A percentile compares a stretch with the other conserved stretches of the same genome.
These are phyloP conservation scores for Acanthamoeba triangularis DNA, from an alignment of 208 protist species.

Conservation along the genomic window DNA sequence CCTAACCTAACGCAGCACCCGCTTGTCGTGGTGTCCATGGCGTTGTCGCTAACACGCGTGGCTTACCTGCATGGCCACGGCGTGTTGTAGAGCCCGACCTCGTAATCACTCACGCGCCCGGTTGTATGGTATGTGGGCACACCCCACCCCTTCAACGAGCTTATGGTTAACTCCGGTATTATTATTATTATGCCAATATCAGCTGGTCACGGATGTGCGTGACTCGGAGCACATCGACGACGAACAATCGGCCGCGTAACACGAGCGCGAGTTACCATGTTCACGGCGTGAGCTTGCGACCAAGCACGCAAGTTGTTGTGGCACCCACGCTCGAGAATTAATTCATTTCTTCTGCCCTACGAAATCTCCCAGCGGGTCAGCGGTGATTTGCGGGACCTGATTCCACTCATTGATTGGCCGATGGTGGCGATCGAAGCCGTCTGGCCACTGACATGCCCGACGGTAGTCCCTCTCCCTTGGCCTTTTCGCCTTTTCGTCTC, in stretches of 20 bases:
- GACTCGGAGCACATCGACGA: not conserved
- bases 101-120: conserved; percentile 48
- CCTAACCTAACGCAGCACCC: not conserved
- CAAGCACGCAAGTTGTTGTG: not conserved
- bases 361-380: not conserved
- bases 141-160: not conserved
- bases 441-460: too few relatives aligned
- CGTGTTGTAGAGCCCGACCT: not conserved
- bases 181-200: too few relatives aligned
- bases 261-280: too few relatives aligned
- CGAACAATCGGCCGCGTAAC: too few relatives aligned
- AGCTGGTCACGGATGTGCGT: conserved; percentile 5
- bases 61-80: too few relatives aligned
- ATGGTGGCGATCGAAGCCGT: too few relatives aligned
- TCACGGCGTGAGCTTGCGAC: too few relatives aligned
- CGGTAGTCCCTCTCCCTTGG: too few relatives aligned
- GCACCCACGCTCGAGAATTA: too few relatives aligned
- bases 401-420: too few relatives aligned
- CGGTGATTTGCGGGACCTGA: not conserved
- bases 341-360: not conserved
- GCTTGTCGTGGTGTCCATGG: not conserved
- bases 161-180: not conserved
- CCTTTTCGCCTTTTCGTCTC: too few relatives aligned
- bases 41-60: too few relatives aligned
- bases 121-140: conserved; percentile 64